phyloP scores from a whole-genome alignment of 2,329 filamentous ascomycete species.

The Grosmannia clavigera region DNA sequence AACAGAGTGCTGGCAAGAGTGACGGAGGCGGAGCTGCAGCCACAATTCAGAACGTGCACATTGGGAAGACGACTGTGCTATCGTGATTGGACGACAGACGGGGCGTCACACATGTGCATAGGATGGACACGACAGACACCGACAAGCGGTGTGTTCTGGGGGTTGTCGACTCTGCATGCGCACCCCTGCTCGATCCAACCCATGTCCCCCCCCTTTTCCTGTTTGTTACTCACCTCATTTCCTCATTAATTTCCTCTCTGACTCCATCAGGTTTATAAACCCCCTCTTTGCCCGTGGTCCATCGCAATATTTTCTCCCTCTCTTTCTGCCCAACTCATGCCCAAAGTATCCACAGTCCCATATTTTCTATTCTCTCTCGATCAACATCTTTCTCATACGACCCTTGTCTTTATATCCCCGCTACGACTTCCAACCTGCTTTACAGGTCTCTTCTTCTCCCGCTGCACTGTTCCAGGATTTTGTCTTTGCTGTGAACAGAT shows the following conservation, averaged over 20 bases:
- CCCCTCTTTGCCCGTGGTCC: slow-evolving; percentile 14
- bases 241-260: background rate
- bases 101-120: background rate
- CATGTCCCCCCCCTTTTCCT: background rate
- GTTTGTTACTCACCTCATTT: slow-evolving; percentile 3
- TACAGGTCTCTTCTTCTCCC: background rate
- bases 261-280: slow-evolving; percentile 9
- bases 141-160: background rate
- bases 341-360: slow-evolving; percentile 16
- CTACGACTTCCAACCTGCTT: background rate
- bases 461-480: background rate
- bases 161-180: background rate
- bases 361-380: background rate
- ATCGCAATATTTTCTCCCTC: slow-evolving; percentile 5
- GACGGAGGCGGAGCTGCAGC: background rate
- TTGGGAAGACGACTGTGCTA: background rate
- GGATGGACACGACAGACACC: background rate
- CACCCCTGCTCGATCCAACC: background rate
- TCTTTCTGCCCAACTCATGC: slow-evolving; percentile 19
- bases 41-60: background rate
- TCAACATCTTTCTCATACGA: background rate
- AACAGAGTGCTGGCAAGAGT: background rate
- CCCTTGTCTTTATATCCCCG: background rate
- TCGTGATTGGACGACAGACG: background rate
- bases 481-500: background rate